A percentile compares a stretch with the other conserved stretches of the same genome.
Evolutionary conservation across 441 rosid genomes (phyloP).

Genomic region (Macaranga tanarius): DNA sequence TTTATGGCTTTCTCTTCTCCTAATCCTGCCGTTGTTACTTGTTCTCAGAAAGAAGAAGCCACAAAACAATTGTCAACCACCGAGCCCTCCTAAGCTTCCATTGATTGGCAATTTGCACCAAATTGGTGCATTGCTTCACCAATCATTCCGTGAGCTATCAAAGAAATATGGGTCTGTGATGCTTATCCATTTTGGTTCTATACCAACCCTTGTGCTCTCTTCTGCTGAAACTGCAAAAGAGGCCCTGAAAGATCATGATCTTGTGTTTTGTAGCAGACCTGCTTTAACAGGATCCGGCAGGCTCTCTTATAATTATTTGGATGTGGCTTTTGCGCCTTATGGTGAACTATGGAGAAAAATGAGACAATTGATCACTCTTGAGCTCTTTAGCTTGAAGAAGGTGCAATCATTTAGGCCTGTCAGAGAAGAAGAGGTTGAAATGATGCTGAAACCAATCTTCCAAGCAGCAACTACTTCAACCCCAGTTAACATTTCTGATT

Average conservation of each 20-base stretch:
- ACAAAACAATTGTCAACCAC: constrained; percentile 32
- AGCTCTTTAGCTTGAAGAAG: constrained; percentile 52
- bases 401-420: constrained; percentile 38
- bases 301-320: constrained; percentile 43
- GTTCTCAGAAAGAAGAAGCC: background rate
- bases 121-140: constrained; percentile 45
- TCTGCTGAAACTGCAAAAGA: constrained; percentile 55
- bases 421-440: constrained; percentile 45
- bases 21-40: constrained; percentile 16
- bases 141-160: constrained; percentile 38
- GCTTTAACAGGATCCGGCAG: constrained; percentile 27
- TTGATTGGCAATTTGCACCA: constrained; percentile 57
- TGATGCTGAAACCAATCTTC: constrained; percentile 35
- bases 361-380: constrained; percentile 40
- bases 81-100: constrained; percentile 54
- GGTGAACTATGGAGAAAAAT: constrained; percentile 47
- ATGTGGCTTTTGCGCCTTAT: constrained; percentile 46
- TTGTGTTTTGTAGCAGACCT: constrained; percentile 50
- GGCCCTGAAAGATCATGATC: constrained; percentile 46
- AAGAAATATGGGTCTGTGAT: constrained; percentile 50
- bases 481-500: constrained; percentile 39
- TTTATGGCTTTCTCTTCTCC: constrained; percentile 23
- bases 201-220: constrained; percentile 33
- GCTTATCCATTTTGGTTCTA: constrained; percentile 39
- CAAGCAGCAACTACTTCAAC: constrained; percentile 27